phyloP scores from a whole-genome alignment of 805 yeast genomes.

The Cyberlindnera xishuangbannaensis region DNA sequence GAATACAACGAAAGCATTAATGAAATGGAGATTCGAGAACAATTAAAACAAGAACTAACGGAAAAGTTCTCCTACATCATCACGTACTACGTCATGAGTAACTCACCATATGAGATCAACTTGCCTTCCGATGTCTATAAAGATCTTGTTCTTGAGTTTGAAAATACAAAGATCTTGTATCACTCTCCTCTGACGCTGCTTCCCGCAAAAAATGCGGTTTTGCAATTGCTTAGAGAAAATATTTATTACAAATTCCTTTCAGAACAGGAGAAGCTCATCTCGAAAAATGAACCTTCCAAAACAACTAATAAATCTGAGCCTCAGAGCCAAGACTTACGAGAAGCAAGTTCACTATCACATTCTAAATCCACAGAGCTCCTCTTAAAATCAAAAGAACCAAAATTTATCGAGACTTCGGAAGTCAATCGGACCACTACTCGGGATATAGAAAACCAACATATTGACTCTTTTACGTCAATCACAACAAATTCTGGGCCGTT shows the following conservation, averaged over 20 bases:
- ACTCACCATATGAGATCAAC: constrained; percentile 45
- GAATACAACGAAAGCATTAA: constrained; percentile 18
- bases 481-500: too few relatives aligned
- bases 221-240: constrained; percentile 29
- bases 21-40: constrained; percentile 16
- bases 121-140: constrained; percentile 35
- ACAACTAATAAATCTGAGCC: constrained; percentile 1
- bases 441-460: too few relatives aligned
- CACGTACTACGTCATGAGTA: constrained; percentile 32
- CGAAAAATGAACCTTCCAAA: constrained; percentile 5
- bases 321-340: background rate
- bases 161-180: constrained; percentile 22
- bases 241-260: constrained; percentile 27
- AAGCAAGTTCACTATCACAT: background rate
- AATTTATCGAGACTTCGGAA: too few relatives aligned
- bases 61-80: constrained; percentile 37
- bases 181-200: constrained; percentile 29
- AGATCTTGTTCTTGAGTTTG: constrained; percentile 24
- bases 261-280: constrained; percentile 16
- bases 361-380: background rate
- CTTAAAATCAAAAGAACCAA: too few relatives aligned
- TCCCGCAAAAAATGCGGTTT: constrained; percentile 27
- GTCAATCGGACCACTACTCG: too few relatives aligned
- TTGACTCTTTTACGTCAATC: too few relatives aligned
- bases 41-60: constrained; percentile 17